Base-by-base conservation (phyloP, 2,329 filamentous ascomycete species). In the Fusarium goolgardi region DNA sequence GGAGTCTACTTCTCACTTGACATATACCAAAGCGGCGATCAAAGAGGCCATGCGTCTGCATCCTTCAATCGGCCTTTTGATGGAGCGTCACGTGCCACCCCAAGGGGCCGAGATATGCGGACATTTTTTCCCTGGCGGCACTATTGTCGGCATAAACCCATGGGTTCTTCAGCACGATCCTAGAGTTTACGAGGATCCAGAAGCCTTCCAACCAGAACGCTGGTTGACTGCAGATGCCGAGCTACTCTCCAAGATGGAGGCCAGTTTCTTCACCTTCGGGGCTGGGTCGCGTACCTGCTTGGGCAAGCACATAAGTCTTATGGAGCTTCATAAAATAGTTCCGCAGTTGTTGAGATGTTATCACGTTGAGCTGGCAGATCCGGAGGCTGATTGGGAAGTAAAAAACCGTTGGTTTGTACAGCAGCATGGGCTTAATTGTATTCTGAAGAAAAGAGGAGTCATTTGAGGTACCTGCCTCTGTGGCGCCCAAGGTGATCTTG, bases 41-140 rank as follows among this genome's bases (percentile, higher is more conserved):
- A 72, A 71, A 11, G 70, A 72, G 25, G 69, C 70, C 0, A 31
- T 71, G 23, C 69, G 66, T 9, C 49, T 71, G 20, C 69, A 71
- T 37, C 69, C 69, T 9, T 64, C 69, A 0, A 63, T 63, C 0
- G 60, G 69, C 0, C 43, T 72, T 0, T 47, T 67, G 0, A 52
- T 71, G 4, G 69, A 70, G 23, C 39, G 55, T 1, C 39, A 45
- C 3, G 55, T 56, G 0, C 55, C 55, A 6, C 9, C 31, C 0
- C 18, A 7, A 12, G 41, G 56, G 1, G 23, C 35, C 10, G 16
- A 20, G 4, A 58, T 59, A 10, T 49, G n/a, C 2, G 35, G 56
- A 1, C n/a, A 27, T 18, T 49, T 58, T 16, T 41, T 59, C 9
- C 53, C 41, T 0, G 56, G 44, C 2, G 56, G 56, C 1, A 12